These are phyloP conservation scores for Trametes pubescens DNA, from an alignment of 1,284 basidiomycete species.

Conservation along the genomic window DNA sequence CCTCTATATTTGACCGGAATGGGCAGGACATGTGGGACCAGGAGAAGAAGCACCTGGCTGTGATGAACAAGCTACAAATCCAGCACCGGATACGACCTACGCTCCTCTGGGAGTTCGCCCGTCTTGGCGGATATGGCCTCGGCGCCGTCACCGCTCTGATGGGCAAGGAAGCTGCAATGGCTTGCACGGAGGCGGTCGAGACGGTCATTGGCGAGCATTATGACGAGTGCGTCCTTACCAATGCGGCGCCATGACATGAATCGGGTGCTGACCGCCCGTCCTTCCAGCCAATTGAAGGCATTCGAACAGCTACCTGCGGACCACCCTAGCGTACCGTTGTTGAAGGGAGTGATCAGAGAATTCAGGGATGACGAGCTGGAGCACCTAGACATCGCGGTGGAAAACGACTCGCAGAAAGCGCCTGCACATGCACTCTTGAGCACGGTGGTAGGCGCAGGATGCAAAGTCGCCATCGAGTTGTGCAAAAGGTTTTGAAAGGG, in stretches of 20 bases:
- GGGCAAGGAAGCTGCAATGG: conserved; percentile 96
- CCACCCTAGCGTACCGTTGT: conserved; percentile 83
- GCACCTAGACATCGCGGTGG: conserved; percentile 92
- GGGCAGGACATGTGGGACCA: conserved; percentile 94
- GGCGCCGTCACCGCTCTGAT: conserved; percentile 88
- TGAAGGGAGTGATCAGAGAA: conserved; percentile 82
- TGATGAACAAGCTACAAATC: conserved; percentile 84
- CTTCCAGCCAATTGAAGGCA: conserved; percentile 76
- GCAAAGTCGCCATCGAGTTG: conserved; percentile 89
- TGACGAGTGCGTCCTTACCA: conserved; percentile 79
- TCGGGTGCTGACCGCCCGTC: conserved; percentile 19
- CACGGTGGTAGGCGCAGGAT: conserved; percentile 86
- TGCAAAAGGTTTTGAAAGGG: conserved; percentile 77
- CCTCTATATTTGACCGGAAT: not conserved
- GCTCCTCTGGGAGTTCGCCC: conserved; percentile 83
- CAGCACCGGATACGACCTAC: conserved; percentile 92
- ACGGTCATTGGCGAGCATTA: conserved; percentile 99
- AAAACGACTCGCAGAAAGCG: conserved; percentile 89
- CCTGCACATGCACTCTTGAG: conserved; percentile 92
- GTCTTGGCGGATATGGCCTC: conserved; percentile 85
- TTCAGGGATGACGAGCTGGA: conserved; percentile 96
- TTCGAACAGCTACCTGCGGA: conserved; percentile 66
- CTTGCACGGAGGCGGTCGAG: conserved; percentile 97
- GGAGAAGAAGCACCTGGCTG: conserved; percentile 90
- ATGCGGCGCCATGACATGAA: not conserved